phyloP scores from a whole-genome alignment of 2,329 filamentous ascomycete genomes.

The Thermomyces lanuginosus region DNA sequence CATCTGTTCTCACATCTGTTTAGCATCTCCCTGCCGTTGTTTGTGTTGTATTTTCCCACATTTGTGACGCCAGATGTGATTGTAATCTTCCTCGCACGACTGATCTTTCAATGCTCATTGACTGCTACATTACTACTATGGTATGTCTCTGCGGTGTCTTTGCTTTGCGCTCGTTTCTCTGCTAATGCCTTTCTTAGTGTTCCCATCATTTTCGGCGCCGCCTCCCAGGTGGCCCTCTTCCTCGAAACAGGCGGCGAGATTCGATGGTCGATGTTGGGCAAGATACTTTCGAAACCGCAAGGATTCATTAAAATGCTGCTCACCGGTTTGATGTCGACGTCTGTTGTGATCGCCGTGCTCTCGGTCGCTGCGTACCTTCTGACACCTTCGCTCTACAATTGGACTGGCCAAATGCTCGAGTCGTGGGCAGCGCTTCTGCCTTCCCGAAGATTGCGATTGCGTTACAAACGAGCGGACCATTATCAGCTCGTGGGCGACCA shows the following conservation, averaged over 20 bases:
- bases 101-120: slow-evolving; percentile 14
- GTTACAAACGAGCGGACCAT: neutral
- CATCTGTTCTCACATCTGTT: slow-evolving; percentile 19
- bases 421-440: neutral
- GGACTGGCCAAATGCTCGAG: no score
- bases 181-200: slow-evolving; percentile 9
- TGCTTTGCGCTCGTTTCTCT: slow-evolving; percentile 3
- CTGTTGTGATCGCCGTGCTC: slow-evolving; percentile 12
- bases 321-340: slow-evolving; percentile 18
- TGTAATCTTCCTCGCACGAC: slow-evolving; percentile 15
- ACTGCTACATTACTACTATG: slow-evolving; percentile 12
- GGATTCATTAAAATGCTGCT: slow-evolving; percentile 23
- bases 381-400: slow-evolving; percentile 15
- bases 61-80: slow-evolving; percentile 21
- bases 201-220: slow-evolving; percentile 17
- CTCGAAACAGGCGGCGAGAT: slow-evolving; percentile 26
- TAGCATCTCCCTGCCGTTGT: slow-evolving; percentile 17
- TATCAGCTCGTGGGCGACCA: slow-evolving; percentile 16
- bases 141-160: slow-evolving; percentile 11
- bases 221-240: slow-evolving; percentile 24
- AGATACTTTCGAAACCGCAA: slow-evolving; percentile 20
- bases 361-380: slow-evolving; percentile 15
- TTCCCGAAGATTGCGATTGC: neutral
- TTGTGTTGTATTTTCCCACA: slow-evolving; percentile 23
- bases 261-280: slow-evolving; percentile 21